Conservation (phyloP, 495 filamentous ascomycete species). For the Durotheca rogersii region DNA sequence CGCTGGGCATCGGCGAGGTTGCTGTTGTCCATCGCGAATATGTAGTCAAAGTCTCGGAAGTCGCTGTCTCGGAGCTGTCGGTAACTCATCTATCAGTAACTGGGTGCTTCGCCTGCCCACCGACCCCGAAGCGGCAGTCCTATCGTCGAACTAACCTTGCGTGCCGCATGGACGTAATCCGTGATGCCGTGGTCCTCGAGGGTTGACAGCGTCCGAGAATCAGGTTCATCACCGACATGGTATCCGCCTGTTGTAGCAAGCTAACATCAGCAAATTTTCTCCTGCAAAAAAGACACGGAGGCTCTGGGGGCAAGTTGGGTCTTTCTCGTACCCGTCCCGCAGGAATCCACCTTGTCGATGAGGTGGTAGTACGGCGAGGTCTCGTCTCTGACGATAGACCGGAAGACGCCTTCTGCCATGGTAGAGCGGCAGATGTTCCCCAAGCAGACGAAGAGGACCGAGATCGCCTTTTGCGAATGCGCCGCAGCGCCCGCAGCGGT, state of each 20-base stretch:
- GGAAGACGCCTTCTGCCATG: slow-evolving; percentile 95
- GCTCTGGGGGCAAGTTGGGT: slow-evolving; percentile 5
- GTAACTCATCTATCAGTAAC: slow-evolving; percentile 4
- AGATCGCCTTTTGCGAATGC: slow-evolving; percentile 53
- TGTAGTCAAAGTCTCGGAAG: slow-evolving; percentile 84
- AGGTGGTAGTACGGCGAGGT: slow-evolving; percentile 53
- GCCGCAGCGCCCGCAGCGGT: slow-evolving; percentile 1
- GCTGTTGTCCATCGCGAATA: slow-evolving; percentile 90
- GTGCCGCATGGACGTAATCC: slow-evolving; percentile 73
- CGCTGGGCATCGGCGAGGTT: slow-evolving; percentile 73
- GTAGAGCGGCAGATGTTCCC: slow-evolving; percentile 95
- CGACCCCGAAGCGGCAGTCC: background rate
- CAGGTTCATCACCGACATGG: slow-evolving; percentile 70
- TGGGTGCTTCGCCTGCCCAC: background rate
- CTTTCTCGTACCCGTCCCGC: slow-evolving; percentile 64
- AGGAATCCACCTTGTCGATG: slow-evolving; percentile 77
- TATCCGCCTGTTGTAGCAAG: slow-evolving; percentile 58
- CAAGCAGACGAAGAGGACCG: slow-evolving; percentile 91
- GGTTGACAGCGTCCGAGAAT: slow-evolving; percentile 81
- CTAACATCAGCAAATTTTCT: background rate
- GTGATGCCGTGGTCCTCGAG: slow-evolving; percentile 71
- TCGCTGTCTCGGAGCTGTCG: slow-evolving; percentile 50
- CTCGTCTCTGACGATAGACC: slow-evolving; percentile 59
- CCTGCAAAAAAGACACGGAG: background rate
- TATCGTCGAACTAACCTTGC: slow-evolving; percentile 56